Conservation (phyloP, 495 filamentous ascomycete species). For the Tuber umbilicatum region DNA sequence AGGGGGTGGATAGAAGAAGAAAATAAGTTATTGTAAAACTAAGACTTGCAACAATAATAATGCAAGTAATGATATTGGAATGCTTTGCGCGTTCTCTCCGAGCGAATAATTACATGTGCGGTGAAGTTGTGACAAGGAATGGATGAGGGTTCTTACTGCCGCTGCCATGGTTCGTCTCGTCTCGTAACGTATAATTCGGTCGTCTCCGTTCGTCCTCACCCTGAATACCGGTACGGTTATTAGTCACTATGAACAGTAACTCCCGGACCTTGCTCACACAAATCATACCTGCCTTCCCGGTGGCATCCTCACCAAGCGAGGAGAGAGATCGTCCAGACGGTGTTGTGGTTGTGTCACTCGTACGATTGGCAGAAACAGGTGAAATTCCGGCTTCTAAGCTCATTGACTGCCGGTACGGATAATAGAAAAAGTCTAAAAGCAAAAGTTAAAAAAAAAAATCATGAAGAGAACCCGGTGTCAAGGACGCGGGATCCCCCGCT, state of each 20-base stretch:
- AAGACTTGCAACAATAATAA: neutral
- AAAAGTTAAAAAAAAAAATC: neutral
- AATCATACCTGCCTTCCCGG: neutral
- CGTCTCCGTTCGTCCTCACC: neutral
- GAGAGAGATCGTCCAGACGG: neutral
- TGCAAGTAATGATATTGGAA: neutral
- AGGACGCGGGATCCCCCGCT: neutral
- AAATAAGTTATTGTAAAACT: too few relatives aligned
- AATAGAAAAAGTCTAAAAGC: neutral
- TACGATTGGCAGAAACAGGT: neutral
- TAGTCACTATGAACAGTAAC: too few relatives aligned
- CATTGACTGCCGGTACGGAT: neutral
- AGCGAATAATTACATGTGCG: neutral
- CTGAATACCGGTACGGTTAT: too few relatives aligned
- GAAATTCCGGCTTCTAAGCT: neutral
- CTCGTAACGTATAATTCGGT: neutral
- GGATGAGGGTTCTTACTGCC: neutral
- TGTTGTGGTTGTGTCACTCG: neutral
- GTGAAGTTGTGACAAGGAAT: neutral
- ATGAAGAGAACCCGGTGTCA: neutral
- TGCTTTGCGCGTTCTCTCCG: neutral
- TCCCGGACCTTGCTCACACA: neutral
- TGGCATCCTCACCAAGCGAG: neutral
- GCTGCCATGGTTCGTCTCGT: neutral
- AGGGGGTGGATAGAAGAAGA: neutral